Conservation (phyloP, 352 stramenopile species). For the Plasmopara muralis region DNA sequence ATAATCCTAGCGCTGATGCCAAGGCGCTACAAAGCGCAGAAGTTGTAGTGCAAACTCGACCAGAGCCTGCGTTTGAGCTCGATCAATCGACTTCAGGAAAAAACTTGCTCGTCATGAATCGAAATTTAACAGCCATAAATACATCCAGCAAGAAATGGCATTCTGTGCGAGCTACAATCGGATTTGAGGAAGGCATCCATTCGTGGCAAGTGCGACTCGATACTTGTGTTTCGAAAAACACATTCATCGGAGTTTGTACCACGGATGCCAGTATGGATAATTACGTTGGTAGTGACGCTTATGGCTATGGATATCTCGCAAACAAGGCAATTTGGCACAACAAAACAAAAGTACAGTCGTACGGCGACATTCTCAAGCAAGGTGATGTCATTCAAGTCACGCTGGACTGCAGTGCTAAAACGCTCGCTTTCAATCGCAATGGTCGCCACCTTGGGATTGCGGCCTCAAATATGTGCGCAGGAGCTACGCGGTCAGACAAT, state of each 20-base stretch:
- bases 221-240: constrained; percentile 87
- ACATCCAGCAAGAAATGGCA: constrained; percentile 88
- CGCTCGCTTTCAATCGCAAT: constrained; percentile 81
- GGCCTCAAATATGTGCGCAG: constrained; percentile 54
- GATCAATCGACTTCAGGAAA: constrained; percentile 50
- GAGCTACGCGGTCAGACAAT: constrained; percentile 5
- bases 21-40: constrained; percentile 1
- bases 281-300: constrained; percentile 84
- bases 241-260: constrained; percentile 85
- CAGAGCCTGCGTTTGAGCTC: constrained; percentile 66
- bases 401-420: constrained; percentile 76
- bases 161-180: constrained; percentile 58
- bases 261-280: constrained; percentile 73
- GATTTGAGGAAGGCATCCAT: constrained; percentile 77
- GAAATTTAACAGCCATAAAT: constrained; percentile 81
- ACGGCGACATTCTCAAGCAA: constrained; percentile 90
- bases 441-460: constrained; percentile 81
- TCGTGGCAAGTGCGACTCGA: constrained; percentile 85
- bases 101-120: constrained; percentile 72
- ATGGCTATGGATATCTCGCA: constrained; percentile 86
- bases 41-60: constrained; percentile 43
- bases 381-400: constrained; percentile 81
- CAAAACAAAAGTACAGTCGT: constrained; percentile 83
- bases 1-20: background rate
- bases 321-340: constrained; percentile 92